Base-by-base conservation (phyloP, 106 monocot genomes). In the Hemerocallis citrina region DNA sequence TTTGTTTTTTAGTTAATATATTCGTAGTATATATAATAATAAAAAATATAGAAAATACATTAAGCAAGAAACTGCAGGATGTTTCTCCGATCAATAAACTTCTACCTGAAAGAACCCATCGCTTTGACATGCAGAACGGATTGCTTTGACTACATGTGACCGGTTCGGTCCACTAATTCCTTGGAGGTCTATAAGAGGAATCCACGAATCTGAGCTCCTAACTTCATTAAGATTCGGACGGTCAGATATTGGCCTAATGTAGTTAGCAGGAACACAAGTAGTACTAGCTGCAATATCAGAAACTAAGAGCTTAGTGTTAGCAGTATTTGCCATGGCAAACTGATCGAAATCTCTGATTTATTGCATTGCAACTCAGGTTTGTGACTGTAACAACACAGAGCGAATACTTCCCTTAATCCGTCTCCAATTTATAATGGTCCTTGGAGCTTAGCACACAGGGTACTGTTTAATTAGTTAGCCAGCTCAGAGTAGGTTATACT, bases 91-190 rank as follows among this genome's bases (percentile, higher is more conserved):
- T 25, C 3, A 8, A 13, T 5, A 49, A 24, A 15, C 8, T 3
- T 6, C 16, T 44, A 78, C 83, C 71, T 79, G 75, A 60, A 84
- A 84, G 68, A 84, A 84, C 0, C 83, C 83, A 7, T 75, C 68
- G 14, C n/a, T 64, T 33, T 59, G 21, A 38, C 83, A 84, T 11
- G 79, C 83, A 16, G 17, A 43, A 15, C 79, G 52, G 10, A 84
- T 72, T 44, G 28, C 75, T 36, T 69, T 17, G 32, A 84, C 61
- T 0, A 79, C 68, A 7, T 30, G 0, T 6, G 25, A 42, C 11
- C 73, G 74, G 24, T 67, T 17, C 2, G 75, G 22, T 12, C 79
- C 72, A 54, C 22, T 22, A 15, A 79, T 52, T 3, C 56, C 72
- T 9, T 35, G 23, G 5, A 84, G 55, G 63, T 84, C 79, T 0